Evolutionary conservation across 805 yeast species (phyloP).

Genomic region (Candida wancherniae): DNA sequence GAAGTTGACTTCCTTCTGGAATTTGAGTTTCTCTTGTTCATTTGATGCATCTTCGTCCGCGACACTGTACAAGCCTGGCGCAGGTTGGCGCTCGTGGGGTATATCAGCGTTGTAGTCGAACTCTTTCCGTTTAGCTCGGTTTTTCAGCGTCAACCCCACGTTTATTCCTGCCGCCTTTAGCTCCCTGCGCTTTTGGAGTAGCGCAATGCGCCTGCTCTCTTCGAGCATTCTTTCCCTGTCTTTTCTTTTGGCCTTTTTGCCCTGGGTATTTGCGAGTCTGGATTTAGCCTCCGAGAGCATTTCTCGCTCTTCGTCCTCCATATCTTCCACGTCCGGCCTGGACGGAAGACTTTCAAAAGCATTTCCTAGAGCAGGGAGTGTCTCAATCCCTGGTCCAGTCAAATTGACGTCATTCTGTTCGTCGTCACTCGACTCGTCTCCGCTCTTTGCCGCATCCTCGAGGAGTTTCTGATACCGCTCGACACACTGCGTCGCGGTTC

Average conservation of each 20-base stretch:
- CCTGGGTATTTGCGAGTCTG: slow-evolving; percentile 85
- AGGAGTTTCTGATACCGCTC: slow-evolving; percentile 76
- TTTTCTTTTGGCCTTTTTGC: slow-evolving; percentile 89
- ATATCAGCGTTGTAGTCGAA: slow-evolving; percentile 83
- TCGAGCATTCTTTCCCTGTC: slow-evolving; percentile 78
- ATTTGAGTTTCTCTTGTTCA: slow-evolving; percentile 31
- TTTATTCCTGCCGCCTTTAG: slow-evolving; percentile 74
- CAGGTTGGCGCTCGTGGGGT: slow-evolving; percentile 70
- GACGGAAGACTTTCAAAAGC: slow-evolving; percentile 74
- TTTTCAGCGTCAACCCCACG: slow-evolving; percentile 45
- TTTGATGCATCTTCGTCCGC: slow-evolving; percentile 50
- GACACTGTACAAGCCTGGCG: slow-evolving; percentile 64
- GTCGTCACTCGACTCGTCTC: slow-evolving; percentile 22
- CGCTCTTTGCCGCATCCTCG: slow-evolving; percentile 41
- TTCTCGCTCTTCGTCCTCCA: slow-evolving; percentile 86
- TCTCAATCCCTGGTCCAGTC: slow-evolving; percentile 51
- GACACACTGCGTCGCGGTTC: slow-evolving; percentile 83
- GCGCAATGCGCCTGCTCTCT: slow-evolving; percentile 71
- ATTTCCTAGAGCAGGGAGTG: slow-evolving; percentile 42
- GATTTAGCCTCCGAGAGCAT: slow-evolving; percentile 95
- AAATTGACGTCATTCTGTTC: slow-evolving; percentile 31
- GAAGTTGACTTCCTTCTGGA: slow-evolving; percentile 39
- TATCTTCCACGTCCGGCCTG: slow-evolving; percentile 69
- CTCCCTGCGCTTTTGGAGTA: slow-evolving; percentile 75
- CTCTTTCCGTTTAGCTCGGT: slow-evolving; percentile 51